Base-by-base conservation (phyloP, 2,329 filamentous ascomycete species). In the Aaosphaeria pasadenensis region DNA sequence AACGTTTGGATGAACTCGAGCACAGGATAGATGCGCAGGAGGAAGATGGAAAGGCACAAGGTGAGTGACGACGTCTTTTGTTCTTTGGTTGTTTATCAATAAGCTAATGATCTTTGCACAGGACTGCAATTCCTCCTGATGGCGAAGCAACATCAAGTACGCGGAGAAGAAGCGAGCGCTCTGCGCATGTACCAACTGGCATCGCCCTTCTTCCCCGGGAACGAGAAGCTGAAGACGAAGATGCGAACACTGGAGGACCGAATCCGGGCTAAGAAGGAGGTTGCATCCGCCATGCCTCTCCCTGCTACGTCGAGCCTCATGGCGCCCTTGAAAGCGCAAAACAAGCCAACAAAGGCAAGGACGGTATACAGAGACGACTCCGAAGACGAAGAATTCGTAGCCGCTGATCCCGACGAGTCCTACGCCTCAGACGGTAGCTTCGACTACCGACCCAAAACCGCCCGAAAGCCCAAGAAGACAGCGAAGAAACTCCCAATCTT, bases 101-200 rank as follows among this genome's bases (percentile, higher is more conserved):
- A 9, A 9, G 33, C 33, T 36, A 36, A 36, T 9, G n/a, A 24
- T 24, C 2, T 2, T 36, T n/a, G 7, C 4, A 3, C 4, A 36
- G 33, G 33, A 36, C 71, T 97, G 30, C 88, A 90, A 7, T 90
- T 88, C 59, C 73, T 97, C 32, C 77, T 96, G n/a, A 90, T 94
- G 79, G 92, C 90, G 1, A 88, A 94, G 56, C 91, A 96, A 66
- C 88, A 95, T 63, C 91, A 91, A 64, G 89, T 90, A 45, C 80
- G 84, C 4, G 90, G 90, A 2, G 89, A 96, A 57, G 85, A 95
- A 44, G 76, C 75, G 4, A 88, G 83, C 32, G 90, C 91, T 0
- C 72, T 97, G 50, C 84, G 83, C 58, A 92, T 94, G 83, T 96
- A 95, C 64, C 86, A 92, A 66, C 76, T 89, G 54, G 92, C 92